Evolutionary conservation across 1,139 yeast genomes (phyloP), one percentile per base, ranked within the genome.

Genomic region (Candida freyschussii): DNA sequence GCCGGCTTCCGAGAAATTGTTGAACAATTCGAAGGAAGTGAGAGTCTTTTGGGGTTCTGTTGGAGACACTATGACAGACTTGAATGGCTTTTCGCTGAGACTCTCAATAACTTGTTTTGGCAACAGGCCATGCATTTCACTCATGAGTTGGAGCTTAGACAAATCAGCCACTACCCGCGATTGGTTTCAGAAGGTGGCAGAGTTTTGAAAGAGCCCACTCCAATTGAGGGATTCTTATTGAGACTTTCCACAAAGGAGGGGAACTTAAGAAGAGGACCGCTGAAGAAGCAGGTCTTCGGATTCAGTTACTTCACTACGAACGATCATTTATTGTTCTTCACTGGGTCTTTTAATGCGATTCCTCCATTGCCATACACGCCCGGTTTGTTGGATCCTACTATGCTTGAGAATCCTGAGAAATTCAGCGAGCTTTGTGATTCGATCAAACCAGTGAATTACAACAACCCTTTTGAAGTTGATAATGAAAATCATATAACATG

Each of bases 41-140:
- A 52, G 11, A 40, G 44, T 4, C 50, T 55, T 55, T 65, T 46
- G 51, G 85, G 83, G 39, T 69, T 67, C 53, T 81, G 71, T 48
- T 74, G 82, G 67, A 72, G 76, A 40, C 63, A 72, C 30, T 84
- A 79, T 51, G 95, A 85, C 53, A 61, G 87, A 21, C 49, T 85
- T 10, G 93, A 84, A 46, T 86, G 95, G 95, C 58, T 78, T 8
- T 56, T 66, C 29, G 78, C 76, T 26, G 67, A 69, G 27, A 63
- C 69, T 24, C 72, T 74, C 34, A 46, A 67, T 5, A 63, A 78
- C 17, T 56, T 72, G 18, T 62, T 64, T 23, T 61, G 67, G 17
- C 57, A 63, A 7, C 65, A 73, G 65, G 62, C 64, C 1, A 60
- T 68, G 57, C 48, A 46, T 31, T 52, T 52, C 13, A 57, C 70